Evolutionary conservation across 331 rosid species (phyloP).

Genomic region (Pyrus hybrid): DNA sequence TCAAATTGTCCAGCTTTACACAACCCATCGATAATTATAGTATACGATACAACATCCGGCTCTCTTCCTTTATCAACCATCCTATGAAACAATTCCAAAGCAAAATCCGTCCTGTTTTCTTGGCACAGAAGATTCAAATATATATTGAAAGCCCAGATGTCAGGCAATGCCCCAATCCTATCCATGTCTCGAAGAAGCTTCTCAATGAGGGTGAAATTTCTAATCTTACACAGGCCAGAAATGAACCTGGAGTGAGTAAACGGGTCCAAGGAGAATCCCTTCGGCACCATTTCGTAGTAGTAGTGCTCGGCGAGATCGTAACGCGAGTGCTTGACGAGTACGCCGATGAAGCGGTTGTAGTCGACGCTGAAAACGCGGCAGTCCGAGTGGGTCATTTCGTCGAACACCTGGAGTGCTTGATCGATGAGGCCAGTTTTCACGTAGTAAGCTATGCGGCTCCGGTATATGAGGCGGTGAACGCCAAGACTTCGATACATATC

Average conservation of each 20-base stretch:
- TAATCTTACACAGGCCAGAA: constrained; percentile 51
- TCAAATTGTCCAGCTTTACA: constrained; percentile 55
- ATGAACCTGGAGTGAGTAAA: constrained; percentile 91
- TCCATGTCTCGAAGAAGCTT: constrained; percentile 59
- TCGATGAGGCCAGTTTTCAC: constrained; percentile 72
- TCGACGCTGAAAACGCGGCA: constrained; percentile 71
- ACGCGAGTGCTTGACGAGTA: constrained; percentile 57
- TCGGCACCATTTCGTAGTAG: constrained; percentile 58
- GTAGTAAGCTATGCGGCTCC: constrained; percentile 47
- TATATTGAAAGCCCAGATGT: constrained; percentile 86
- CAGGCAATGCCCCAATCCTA: constrained; percentile 51
- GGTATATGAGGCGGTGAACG: constrained; percentile 65
- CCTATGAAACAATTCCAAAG: constrained; percentile 36
- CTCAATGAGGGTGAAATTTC: constrained; percentile 44
- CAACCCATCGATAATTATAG: constrained; percentile 48
- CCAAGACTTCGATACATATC: constrained; percentile 78
- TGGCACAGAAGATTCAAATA: constrained; percentile 55
- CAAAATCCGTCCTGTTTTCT: constrained; percentile 38
- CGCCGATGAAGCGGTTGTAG: constrained; percentile 89
- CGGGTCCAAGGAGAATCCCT: constrained; percentile 69
- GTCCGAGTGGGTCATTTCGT: constrained; percentile 71
- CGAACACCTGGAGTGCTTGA: constrained; percentile 69
- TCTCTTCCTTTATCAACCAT: constrained; percentile 57
- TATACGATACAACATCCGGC: constrained; percentile 67
- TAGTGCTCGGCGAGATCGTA: constrained; percentile 69